Evolutionary conservation across 768 basidiomycete genomes (phyloP).

Genomic region (Amanita thiersii): DNA sequence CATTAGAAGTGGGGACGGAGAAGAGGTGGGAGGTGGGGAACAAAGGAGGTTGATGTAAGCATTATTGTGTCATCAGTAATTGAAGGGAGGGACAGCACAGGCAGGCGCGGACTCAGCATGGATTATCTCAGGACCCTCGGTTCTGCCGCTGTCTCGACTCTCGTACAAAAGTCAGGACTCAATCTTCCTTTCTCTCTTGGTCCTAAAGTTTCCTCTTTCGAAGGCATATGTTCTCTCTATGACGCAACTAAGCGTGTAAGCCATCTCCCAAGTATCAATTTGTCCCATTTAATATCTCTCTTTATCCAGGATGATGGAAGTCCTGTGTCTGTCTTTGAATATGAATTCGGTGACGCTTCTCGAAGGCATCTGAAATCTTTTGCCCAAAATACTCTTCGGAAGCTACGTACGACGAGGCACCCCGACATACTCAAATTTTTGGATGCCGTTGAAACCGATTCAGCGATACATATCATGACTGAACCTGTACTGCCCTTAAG

Average conservation of each 20-base stretch:
- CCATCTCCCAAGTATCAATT: neutral
- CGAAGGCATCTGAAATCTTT: constrained; percentile 59
- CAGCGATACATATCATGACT: constrained; percentile 85
- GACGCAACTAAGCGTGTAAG: constrained; percentile 83
- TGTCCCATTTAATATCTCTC: constrained; percentile 9
- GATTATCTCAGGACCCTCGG: constrained; percentile 79
- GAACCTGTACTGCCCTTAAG: constrained; percentile 82
- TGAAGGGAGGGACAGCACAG: constrained; percentile 3
- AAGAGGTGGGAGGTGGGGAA: neutral
- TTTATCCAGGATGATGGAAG: constrained; percentile 74
- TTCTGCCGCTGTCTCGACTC: constrained; percentile 77
- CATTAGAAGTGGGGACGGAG: constrained; percentile 15
- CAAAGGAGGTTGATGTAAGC: no score
- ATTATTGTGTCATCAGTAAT: constrained; percentile 6
- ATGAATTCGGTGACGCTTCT: constrained; percentile 60
- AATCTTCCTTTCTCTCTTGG: constrained; percentile 86
- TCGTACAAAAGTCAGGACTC: constrained; percentile 92
- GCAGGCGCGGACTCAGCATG: constrained; percentile 32
- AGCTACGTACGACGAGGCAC: constrained; percentile 86
- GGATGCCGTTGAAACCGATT: constrained; percentile 88
- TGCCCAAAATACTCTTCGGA: constrained; percentile 85
- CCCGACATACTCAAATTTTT: constrained; percentile 95
- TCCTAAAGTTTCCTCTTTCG: constrained; percentile 56
- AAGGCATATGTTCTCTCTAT: constrained; percentile 76
- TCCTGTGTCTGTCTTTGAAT: constrained; percentile 86